Conservation (phyloP, 805 yeast species). For the Kregervanrija fluxuum region DNA sequence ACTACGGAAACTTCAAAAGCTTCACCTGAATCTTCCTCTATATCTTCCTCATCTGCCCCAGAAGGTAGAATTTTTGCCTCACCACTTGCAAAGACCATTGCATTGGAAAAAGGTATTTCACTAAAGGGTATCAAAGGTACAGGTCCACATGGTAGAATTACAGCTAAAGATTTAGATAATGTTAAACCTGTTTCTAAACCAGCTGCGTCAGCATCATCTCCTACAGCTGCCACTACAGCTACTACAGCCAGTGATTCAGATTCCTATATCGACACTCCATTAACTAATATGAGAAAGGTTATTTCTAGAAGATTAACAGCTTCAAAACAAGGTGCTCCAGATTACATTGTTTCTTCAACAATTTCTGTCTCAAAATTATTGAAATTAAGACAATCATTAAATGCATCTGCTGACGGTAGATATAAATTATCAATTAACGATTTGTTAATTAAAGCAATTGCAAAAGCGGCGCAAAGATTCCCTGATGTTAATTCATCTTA, state of each 20-base stretch:
- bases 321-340: constrained; percentile 83
- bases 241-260: constrained; percentile 46
- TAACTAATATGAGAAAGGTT: constrained; percentile 87
- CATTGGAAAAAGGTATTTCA: constrained; percentile 85
- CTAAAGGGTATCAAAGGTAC: constrained; percentile 81
- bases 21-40: constrained; percentile 28
- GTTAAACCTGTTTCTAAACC: constrained; percentile 36
- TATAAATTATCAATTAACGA: constrained; percentile 93
- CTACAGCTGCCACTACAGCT: constrained; percentile 38
- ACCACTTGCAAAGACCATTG: constrained; percentile 89
- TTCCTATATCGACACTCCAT: constrained; percentile 72
- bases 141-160: constrained; percentile 93
- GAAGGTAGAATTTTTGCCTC: constrained; percentile 82
- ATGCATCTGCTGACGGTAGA: constrained; percentile 75
- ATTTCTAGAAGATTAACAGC: constrained; percentile 83
- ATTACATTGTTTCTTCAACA: constrained; percentile 84
- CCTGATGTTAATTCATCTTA: constrained; percentile 94
- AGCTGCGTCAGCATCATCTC: constrained; percentile 33
- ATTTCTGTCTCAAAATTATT: constrained; percentile 83
- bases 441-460: constrained; percentile 87
- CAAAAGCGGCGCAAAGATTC: constrained; percentile 81
- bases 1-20: constrained; percentile 19
- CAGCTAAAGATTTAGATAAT: constrained; percentile 82
- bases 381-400: constrained; percentile 86
- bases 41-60: constrained; percentile 33